Percentiles rank a stretch among this genome's conserved stretches.
phyloP scores from a whole-genome alignment of 2,329 filamentous ascomycete species.

The Phialemoniopsis sp. region DNA sequence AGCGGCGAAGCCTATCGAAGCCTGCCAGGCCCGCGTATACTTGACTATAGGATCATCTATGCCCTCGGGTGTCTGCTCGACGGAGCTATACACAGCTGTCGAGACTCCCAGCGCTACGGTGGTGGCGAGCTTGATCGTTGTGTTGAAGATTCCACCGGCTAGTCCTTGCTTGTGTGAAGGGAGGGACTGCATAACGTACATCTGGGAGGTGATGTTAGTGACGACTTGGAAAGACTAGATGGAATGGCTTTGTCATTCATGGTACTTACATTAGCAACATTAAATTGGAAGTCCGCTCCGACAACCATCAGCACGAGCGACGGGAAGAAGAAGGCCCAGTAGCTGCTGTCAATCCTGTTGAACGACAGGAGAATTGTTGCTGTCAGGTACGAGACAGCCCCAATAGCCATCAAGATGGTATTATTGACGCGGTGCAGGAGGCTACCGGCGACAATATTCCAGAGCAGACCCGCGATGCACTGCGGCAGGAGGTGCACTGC shows the following conservation, averaged over 20 bases:
- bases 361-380: conserved; percentile 50
- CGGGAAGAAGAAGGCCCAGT: conserved; percentile 65
- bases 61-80: conserved; percentile 25
- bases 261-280: conserved; percentile 59
- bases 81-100: conserved; percentile 55
- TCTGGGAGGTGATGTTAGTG: conserved; percentile 28
- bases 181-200: conserved; percentile 66
- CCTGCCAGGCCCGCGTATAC: conserved; percentile 48
- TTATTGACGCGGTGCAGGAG: conserved; percentile 62
- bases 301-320: conserved; percentile 56
- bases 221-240: neutral
- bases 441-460: conserved; percentile 59
- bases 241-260: no score
- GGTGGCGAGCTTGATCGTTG: conserved; percentile 54
- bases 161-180: conserved; percentile 60
- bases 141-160: conserved; percentile 66
- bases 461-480: conserved; percentile 57
- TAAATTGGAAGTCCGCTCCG: conserved; percentile 67
- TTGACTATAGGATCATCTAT: conserved; percentile 38
- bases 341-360: conserved; percentile 48
- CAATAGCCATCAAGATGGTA: conserved; percentile 51
- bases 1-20: conserved; percentile 36
- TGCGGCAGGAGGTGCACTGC: conserved; percentile 63
- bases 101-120: conserved; percentile 59
- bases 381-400: conserved; percentile 31